Evolutionary conservation across 2,329 filamentous ascomycete species (phyloP), one percentile per base, ranked within the genome.

Genomic region (Paraphaeosphaeria minitans): DNA sequence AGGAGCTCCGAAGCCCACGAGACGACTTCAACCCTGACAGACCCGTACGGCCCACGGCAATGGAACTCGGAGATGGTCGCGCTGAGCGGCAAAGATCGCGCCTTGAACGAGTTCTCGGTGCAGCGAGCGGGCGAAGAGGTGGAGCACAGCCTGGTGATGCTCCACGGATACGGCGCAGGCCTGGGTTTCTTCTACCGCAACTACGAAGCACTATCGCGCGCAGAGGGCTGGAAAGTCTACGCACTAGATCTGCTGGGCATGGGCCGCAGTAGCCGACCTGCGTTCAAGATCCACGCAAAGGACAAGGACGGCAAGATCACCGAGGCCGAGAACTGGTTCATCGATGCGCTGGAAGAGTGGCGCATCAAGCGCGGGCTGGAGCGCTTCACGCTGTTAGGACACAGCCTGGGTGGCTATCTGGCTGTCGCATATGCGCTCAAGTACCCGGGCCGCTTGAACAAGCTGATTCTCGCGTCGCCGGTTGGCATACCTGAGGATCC

Each of bases 171-270:
- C 76, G 95, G 95, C 48, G 95, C 95, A 2, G 95, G 95, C 0
- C 84, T 99, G 0, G 95, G 94, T 22, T 98, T 99, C 79, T 99
- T 96, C 83, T 99, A 97, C 83, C 94, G 95, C 79, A 99, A 99
- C 75, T 97, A 96, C 60, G 95, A 99, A 77, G 87, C 89, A 6
- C 80, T 99, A 35, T 93, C 89, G 47, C 87, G 93, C 19, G 80
- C 87, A 1, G 82, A 84, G 29, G 93, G 93, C 29, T 96, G 95
- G 88, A 93, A 92, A 70, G 80, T 99, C 19, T 98, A 95, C 74
- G 92, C 94, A 0, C 81, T 99, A n/a, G 94, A 99, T 71, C 87
- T 98, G 84, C 83, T 97, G 16, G 94, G 94, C 58, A 97, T 97
- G 91, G 94, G 94, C 58, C 89, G 96, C 70, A 96, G 91, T 57